These are phyloP conservation scores for Aurifilum marmelostoma DNA, from an alignment of 2,329 filamentous ascomycete genomes.

Conservation along the genomic window DNA sequence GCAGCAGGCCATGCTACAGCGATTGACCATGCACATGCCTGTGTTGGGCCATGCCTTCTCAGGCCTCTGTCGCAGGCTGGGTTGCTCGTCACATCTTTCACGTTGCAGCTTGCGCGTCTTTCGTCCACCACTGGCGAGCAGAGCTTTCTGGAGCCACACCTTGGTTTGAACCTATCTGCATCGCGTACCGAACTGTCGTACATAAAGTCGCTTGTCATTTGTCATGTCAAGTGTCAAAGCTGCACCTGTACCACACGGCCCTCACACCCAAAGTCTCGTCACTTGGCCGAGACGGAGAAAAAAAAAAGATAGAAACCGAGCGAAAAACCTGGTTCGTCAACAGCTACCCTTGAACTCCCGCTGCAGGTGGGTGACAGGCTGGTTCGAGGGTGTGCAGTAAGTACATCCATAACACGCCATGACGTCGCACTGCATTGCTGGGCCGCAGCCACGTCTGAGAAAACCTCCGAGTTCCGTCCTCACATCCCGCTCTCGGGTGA, in stretches of 20 bases:
- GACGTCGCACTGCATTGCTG: constrained; percentile 1
- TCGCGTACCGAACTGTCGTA: neutral
- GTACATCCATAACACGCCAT: too few relatives aligned
- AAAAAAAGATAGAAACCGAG: rapidly evolving
- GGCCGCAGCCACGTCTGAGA: neutral
- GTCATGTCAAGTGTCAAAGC: neutral
- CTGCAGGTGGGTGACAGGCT: too few relatives aligned
- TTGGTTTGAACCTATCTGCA: too few relatives aligned
- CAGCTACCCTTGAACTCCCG: neutral
- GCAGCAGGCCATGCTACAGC: neutral
- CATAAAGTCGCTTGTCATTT: neutral
- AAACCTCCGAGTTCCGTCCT: neutral
- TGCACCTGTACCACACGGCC: neutral
- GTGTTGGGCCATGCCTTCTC: neutral
- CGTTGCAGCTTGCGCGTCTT: neutral
- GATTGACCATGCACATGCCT: neutral
- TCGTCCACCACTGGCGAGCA: neutral
- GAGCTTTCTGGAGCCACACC: neutral
- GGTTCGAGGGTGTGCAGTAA: too few relatives aligned
- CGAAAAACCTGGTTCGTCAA: neutral
- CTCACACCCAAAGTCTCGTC: neutral
- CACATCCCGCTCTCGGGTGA: neutral
- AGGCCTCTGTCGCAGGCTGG: neutral
- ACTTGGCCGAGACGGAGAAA: neutral
- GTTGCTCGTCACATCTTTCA: neutral